Evolutionary conservation across 768 basidiomycete genomes (phyloP).

Genomic region (Termitomyces eurrhizus): DNA sequence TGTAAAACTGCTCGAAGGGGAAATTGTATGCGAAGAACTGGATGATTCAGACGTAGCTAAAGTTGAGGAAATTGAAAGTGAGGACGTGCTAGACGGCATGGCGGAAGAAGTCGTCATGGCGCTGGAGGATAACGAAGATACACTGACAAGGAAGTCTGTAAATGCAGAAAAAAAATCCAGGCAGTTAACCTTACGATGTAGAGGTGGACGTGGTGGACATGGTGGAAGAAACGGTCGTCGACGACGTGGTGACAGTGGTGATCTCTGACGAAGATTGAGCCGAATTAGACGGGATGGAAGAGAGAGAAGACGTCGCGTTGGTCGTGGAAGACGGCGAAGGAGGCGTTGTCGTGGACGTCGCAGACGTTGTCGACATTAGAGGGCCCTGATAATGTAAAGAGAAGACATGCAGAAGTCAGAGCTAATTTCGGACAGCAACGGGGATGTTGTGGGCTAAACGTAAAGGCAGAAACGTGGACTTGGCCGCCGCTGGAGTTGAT

Average conservation of each 20-base stretch:
- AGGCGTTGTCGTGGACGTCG: constrained; percentile 8
- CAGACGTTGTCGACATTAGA: constrained; percentile 14
- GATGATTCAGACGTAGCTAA: constrained; percentile 12
- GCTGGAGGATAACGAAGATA: constrained; percentile 2
- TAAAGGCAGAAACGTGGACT: constrained; percentile 14
- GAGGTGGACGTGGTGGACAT: constrained; percentile 13
- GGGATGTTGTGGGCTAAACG: constrained; percentile 1
- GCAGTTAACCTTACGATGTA: constrained; percentile 6
- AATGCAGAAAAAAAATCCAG: background rate
- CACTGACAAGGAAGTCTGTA: background rate
- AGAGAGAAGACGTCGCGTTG: constrained; percentile 15
- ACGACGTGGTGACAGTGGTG: constrained; percentile 8
- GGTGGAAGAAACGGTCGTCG: constrained; percentile 1
- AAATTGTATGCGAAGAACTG: constrained; percentile 12
- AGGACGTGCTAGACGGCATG: constrained; percentile 16
- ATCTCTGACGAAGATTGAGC: constrained; percentile 12
- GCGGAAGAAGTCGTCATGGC: constrained; percentile 9
- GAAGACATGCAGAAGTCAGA: constrained; percentile 15
- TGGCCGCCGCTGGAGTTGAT: constrained; percentile 5
- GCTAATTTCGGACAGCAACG: constrained; percentile 3
- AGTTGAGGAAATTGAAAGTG: constrained; percentile 18
- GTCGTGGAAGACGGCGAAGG: constrained; percentile 16
- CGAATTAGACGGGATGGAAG: constrained; percentile 18
- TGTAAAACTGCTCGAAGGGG: constrained; percentile 21
- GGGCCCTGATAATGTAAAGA: constrained; percentile 11